Conservation (phyloP, 108 stramenopile genomes). For the Cylindrotheca closterium region DNA sequence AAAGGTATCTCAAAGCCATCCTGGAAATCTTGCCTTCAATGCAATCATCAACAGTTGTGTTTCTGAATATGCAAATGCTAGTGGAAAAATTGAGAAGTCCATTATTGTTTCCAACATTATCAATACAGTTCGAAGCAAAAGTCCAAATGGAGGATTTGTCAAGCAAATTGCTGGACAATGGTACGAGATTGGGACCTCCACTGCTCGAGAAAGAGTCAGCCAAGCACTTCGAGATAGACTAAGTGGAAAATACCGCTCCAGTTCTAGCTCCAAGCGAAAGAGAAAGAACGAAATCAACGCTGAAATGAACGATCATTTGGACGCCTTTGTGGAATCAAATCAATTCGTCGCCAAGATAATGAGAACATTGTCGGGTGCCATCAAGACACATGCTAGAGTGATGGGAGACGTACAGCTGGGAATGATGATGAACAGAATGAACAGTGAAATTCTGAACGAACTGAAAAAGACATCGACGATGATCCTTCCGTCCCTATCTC, state of each 20-base stretch:
- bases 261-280: conserved; percentile 3
- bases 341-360: too few relatives aligned
- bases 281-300: not conserved
- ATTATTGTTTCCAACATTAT: conserved; percentile 10
- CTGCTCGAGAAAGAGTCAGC: conserved; percentile 26
- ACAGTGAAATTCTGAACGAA: conserved; percentile 5
- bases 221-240: conserved; percentile 21
- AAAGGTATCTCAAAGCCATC: not conserved
- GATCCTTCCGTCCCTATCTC: too few relatives aligned
- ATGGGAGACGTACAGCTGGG: not conserved
- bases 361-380: not conserved
- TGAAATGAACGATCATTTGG: not conserved
- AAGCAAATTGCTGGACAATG: conserved; percentile 1
- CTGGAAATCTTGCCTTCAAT: conserved; percentile 9
- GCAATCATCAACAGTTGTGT: not conserved
- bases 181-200: conserved; percentile 9
- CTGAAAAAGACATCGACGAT: too few relatives aligned
- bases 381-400: conserved; percentile 6
- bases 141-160: conserved; percentile 24
- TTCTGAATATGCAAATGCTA: conserved; percentile 3
- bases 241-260: conserved; percentile 4
- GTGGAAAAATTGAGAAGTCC: conserved; percentile 1
- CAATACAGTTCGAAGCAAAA: conserved; percentile 1
- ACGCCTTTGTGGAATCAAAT: not conserved
- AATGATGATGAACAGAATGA: conserved; percentile 4